Evolutionary conservation across 805 yeast species (phyloP), one percentile per base, ranked within the genome.

Genomic region (Candida namnaoensis): DNA sequence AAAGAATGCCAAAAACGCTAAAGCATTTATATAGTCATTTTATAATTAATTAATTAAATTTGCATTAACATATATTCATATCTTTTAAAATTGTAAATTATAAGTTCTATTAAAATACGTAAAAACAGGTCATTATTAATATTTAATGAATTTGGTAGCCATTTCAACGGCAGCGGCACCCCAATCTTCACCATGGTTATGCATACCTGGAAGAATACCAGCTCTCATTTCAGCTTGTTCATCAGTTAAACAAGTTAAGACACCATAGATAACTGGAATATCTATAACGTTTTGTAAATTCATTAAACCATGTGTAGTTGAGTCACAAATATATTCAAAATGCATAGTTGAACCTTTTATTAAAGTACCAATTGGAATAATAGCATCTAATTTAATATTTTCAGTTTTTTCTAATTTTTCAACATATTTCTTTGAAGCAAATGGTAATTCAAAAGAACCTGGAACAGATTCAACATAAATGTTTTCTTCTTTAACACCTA

Each of bases 161-260:
- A 93, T 91, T 68, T 91, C 99, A 26, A 93, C 96, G 13, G 99
- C 99, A 41, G 97, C 96, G 32, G 95, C 90, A 51, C 95, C 99
- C 99, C 99, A 91, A 62, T 93, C 99, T 57, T 76, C 87, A 49
- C 99, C 99, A 57, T 93, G 99, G 69, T 91, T 91, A 64, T 93
- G 98, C 80, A 80, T 76, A 10, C 60, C 66, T 51, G 79, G 79
- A 44, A 83, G 88, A 47, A 91, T 67, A 25, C 98, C 99, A 11
- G 98, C 95, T 65, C 99, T 81, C 19, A 80, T 80, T 51, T 82
- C 75, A 12, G 98, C 99, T 68, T 93, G 99, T 55, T 84, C 90
- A 51, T 88, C 96, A 27, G 96, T 90, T 52, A 90, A 64, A 63
- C 96, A 90, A 19, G 98, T 93, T 55, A 93, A 74, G 27, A 93